Base-by-base conservation (phyloP, 345 rosid genomes). In the Psidium friedrichsthalianum region DNA sequence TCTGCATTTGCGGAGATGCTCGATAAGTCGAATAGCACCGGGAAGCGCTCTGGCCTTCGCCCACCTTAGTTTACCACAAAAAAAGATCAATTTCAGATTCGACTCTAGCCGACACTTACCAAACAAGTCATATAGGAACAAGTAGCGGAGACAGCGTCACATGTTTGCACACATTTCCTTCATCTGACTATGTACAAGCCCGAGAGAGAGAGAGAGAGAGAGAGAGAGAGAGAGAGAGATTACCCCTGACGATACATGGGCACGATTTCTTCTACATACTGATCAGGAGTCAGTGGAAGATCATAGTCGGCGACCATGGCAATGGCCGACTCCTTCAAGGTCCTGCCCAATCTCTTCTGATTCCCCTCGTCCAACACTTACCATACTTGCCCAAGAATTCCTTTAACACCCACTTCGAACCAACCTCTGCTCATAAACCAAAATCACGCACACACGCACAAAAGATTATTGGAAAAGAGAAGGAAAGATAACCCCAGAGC, bases 11-110 rank as follows among this genome's bases (percentile, higher is more conserved):
- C 82, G 84, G 25, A 91, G 88, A 85, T 91, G 91, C 58, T 87
- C 87, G 87, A 91, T 88, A 56, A 91, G 89, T 80, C 91, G 91
- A 84, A 81, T 81, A 81, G 93, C 89, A 53, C 91, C 93, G 5
- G 93, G 93, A 40, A 91, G 89, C 13, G 91, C 88, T 87, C 57
- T 91, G 52, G 88, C 86, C 51, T 86, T 76, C 21, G 82, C 42
- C 93, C 91, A 89, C 89, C 93, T 91, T 36, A 42, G n/a, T 81
- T 27, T 54, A 78, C 25, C 83, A 52, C 69, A 40, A 85, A 56
- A 51, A 51, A 64, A 82, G 27, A 56, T 32, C 25, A 69, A 69
- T 2, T 24, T 1, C 6, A 12, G 25, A 36, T 32, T 32, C 24
- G 1, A 32, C 24, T 36, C 78, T 69, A 32, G 25, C 78, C 3